Evolutionary conservation across 768 basidiomycete species (phyloP).

Genomic region (Hygrophoropsis aurantiaca): DNA sequence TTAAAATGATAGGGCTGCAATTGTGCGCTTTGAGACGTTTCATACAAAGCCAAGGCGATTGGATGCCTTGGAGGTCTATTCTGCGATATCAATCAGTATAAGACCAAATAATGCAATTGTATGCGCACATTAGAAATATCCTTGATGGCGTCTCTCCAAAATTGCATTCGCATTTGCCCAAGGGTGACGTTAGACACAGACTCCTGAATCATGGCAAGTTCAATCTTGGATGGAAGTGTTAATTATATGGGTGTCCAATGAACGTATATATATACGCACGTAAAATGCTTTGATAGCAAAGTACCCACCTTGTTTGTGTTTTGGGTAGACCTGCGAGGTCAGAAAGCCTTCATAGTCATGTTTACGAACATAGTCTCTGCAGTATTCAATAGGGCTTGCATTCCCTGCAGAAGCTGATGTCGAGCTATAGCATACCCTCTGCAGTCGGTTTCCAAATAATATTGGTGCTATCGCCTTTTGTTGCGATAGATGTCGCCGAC

Average conservation of each 20-base stretch:
- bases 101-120: not conserved
- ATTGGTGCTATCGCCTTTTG: no score
- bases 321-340: constrained; percentile 69
- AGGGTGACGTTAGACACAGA: constrained; percentile 69
- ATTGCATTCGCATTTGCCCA: constrained; percentile 84
- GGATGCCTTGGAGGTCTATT: constrained; percentile 78
- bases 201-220: constrained; percentile 77
- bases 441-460: no score
- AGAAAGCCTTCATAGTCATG: constrained; percentile 84
- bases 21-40: constrained; percentile 47
- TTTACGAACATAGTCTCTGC: constrained; percentile 68
- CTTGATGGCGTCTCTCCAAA: constrained; percentile 82
- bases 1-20: constrained; percentile 76
- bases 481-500: not conserved
- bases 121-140: constrained; percentile 58
- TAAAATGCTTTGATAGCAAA: constrained; percentile 83
- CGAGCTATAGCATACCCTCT: no score
- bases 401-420: constrained; percentile 14
- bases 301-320: constrained; percentile 60
- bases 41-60: constrained; percentile 69
- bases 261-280: constrained; percentile 45
- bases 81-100: constrained; percentile 38
- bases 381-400: constrained; percentile 57
- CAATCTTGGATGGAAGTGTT: constrained; percentile 48
- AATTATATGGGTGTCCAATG: constrained; percentile 3